Base-by-base conservation (phyloP, 805 yeast genomes). In the Yarrowia sp. region DNA sequence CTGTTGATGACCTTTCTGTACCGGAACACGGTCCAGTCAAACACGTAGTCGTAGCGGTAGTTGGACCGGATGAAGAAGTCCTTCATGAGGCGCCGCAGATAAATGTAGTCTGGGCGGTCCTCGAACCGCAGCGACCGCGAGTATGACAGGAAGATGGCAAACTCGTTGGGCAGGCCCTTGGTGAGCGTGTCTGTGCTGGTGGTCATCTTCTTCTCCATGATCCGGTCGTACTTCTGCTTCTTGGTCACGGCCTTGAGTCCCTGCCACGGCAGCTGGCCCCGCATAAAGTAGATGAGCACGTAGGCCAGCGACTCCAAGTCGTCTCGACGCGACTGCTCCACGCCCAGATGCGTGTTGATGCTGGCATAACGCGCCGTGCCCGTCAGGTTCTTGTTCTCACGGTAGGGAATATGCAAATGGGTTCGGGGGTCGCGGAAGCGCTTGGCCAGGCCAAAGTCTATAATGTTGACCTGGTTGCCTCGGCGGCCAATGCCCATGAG, bases 211-310 rank as follows among this genome's bases (percentile, higher is more conserved):
- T 91, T 91, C 77, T 94, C 98, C 87, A 94, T 88, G 74, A 94
- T 95, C 70, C 97, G 86, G 80, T 94, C 98, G 79, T 94, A 94
- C 80, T 95, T 94, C 79, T 94, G 98, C 81, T 96, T 91, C 81
- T 94, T 94, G 15, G 97, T 92, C 33, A 94, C 95, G 46, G 98
- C 99, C 79, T 92, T 92, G 75, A 94, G 85, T 4, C 99, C 99
- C 80, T 94, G 99, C 99, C 99, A 95, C 70, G 99, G 99, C 75
- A 95, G 82, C 69, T 91, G 91, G 55, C 99, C 99, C 73, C 96
- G 86, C 72, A 94, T 79, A 79, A 95, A 95, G 79, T 95, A 95
- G 82, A 95, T 90, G 75, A 95, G 92, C 9, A 95, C 99, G 78
- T 95, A 98, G 40, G 98, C 99, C 75, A 95, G 83, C 68, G 97